phyloP scores from a whole-genome alignment of 129 eudicot genomes.

The Lactuca saligna region DNA sequence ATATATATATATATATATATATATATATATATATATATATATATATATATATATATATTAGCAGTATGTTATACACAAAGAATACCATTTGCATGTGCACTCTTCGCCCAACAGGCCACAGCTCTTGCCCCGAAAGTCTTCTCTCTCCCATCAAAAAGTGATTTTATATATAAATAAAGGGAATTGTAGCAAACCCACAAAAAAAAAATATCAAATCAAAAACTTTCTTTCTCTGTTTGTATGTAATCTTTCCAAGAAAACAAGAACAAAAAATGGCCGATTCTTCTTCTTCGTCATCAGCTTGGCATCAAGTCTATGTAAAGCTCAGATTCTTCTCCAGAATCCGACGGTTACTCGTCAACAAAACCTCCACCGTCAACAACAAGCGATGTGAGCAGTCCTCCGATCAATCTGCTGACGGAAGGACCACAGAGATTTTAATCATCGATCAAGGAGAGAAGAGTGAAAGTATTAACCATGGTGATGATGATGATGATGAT shows the following conservation, averaged over 20 bases:
- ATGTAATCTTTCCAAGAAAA: constrained; percentile 22
- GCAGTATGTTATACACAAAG: constrained; percentile 30
- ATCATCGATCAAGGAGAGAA: constrained; percentile 12
- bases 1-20: constrained; percentile 4
- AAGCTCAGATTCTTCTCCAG: constrained; percentile 48
- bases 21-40: constrained; percentile 1
- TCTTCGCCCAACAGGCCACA: constrained; percentile 27
- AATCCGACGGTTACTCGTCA: constrained; percentile 48
- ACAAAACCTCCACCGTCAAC: constrained; percentile 27
- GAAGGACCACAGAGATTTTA: constrained; percentile 3
- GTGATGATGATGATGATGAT: constrained; percentile 15
- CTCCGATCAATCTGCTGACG: constrained; percentile 19
- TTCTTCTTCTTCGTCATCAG: constrained; percentile 40
- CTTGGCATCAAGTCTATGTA: constrained; percentile 41
- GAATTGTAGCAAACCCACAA: constrained; percentile 26
- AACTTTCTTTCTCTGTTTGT: constrained; percentile 19
- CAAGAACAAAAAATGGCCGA: constrained; percentile 39
- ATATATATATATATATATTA: constrained; percentile 13
- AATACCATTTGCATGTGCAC: constrained; percentile 61
- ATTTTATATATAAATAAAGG: constrained; percentile 10
- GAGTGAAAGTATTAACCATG: constrained; percentile 18
- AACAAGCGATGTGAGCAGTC: constrained; percentile 29
- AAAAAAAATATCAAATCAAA: constrained; percentile 29
- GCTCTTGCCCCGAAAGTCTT: constrained; percentile 45
- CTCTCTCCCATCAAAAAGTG: constrained; percentile 25